Percentiles rank a stretch among this genome's conserved stretches.
These are phyloP conservation scores for Plasmodium inui DNA, from an alignment of 169 alveolate genomes.

Conservation along the genomic window DNA sequence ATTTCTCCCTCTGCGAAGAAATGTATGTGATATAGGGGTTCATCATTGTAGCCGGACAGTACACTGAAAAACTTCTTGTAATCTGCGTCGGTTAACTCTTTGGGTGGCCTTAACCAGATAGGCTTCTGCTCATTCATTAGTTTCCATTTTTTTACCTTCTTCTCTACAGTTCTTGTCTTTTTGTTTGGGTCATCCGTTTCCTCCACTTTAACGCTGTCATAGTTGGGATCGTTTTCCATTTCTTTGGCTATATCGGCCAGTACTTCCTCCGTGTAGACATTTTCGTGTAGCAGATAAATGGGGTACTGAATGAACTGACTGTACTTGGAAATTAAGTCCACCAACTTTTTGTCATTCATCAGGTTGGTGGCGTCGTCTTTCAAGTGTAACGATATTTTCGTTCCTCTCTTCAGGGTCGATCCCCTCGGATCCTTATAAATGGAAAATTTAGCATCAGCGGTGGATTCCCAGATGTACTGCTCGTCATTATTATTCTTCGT, in stretches of 20 bases:
- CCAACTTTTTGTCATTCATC: conserved; percentile 93
- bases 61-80: conserved; percentile 96
- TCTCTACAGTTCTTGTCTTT: conserved; percentile 89
- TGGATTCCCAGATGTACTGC: conserved; percentile 98
- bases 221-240: conserved; percentile 87
- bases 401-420: conserved; percentile 97
- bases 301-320: conserved; percentile 98
- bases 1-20: conserved; percentile 99
- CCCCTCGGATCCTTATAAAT: conserved; percentile 97
- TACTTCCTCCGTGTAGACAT: conserved; percentile 89
- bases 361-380: conserved; percentile 99
- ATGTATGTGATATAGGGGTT: conserved; percentile 97
- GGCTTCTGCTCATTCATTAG: conserved; percentile 97
- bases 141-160: conserved; percentile 88
- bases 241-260: conserved; percentile 85
- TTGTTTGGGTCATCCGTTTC: conserved; percentile 85
- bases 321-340: conserved; percentile 94
- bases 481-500: conserved; percentile 94
- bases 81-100: conserved; percentile 96
- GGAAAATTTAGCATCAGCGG: conserved; percentile 96
- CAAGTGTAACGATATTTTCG: conserved; percentile 96
- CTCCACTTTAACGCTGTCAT: conserved; percentile 77
- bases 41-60: conserved; percentile 95
- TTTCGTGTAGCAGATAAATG: conserved; percentile 92
- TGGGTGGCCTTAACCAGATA: conserved; percentile 97